A percentile compares a stretch with the other conserved stretches of the same genome.
These are phyloP conservation scores for Onygena corvina DNA, from an alignment of 2,329 filamentous ascomycete species.

Conservation along the genomic window DNA sequence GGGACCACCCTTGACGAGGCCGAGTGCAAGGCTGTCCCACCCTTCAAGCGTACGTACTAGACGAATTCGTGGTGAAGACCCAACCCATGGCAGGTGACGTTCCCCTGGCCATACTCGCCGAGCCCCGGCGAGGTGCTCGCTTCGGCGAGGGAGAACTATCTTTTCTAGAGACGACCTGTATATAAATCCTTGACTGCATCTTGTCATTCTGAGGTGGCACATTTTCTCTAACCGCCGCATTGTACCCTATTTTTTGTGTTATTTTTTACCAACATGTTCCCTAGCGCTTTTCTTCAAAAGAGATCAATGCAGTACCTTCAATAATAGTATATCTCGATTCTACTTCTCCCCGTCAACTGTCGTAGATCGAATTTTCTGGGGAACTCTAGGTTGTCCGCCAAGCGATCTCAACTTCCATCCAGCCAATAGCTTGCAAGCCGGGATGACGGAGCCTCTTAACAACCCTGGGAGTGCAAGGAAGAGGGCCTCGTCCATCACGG, in stretches of 20 bases:
- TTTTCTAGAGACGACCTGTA: conserved; percentile 1
- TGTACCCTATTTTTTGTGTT: conserved; percentile 2
- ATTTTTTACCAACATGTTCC: conserved; percentile 6
- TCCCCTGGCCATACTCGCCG: not conserved
- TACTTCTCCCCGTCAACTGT: not conserved
- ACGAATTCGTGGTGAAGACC: not conserved
- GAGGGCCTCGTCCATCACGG: not conserved
- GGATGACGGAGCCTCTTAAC: not conserved
- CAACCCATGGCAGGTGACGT: conserved; percentile 3
- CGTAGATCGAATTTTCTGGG: not conserved
- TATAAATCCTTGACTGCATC: conserved; percentile 7
- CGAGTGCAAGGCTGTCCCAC: conserved; percentile 92
- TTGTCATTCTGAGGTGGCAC: conserved; percentile 1
- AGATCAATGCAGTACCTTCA: conserved; percentile 2
- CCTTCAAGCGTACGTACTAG: conserved; percentile 64
- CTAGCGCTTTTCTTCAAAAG: conserved; percentile 7
- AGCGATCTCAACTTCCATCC: not conserved
- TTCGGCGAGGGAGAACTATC: conserved; percentile 3
- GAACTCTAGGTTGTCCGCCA: not conserved
- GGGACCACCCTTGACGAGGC: conserved; percentile 77
- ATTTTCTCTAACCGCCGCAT: not conserved
- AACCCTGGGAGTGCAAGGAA: no score
- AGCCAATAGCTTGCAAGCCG: conserved; percentile 1
- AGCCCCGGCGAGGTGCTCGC: not conserved
- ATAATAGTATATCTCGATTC: no score